Base-by-base conservation (phyloP, 352 stramenopile species). In the Globisporangium barbulae region DNA sequence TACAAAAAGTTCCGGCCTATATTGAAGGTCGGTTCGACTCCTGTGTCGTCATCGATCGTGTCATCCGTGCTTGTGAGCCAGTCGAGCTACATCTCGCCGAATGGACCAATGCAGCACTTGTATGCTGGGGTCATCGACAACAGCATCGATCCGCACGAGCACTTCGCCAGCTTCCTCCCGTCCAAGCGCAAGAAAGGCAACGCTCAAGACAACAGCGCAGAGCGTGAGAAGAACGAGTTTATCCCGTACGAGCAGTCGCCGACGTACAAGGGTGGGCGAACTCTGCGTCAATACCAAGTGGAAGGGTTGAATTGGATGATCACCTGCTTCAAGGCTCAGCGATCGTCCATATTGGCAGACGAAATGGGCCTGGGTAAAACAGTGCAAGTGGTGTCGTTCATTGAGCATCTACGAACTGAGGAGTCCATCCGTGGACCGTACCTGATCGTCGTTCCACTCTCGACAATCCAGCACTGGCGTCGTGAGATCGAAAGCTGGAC, bases 291-390 rank as follows among this genome's bases (percentile, higher is more conserved):
- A 19, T 96, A 96, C 64, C 88, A 96, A 68, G 86, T 96, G 12
- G 88, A 96, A 61, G 88, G 88, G 15, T 69, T 96, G 7, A 96
- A 96, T 56, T 96, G 88, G 88, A 96, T 96, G 83, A 79, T 94
- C 33, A 90, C 86, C 12, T 93, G 78, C 59, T 93, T 89, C 59
- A 95, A 96, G 69, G 85, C 87, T 6, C 85, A 95, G 62, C 85
- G 88, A 33, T 94, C 84, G n/a, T 92, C 79, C 53, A 93, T 97
- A 52, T 65, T 96, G 39, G 93, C 91, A 5, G 91, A 98, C 56
- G 90, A 97, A 58, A 98, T 98, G 93, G 93, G 93, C 28, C 78
- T 98, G 28, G 91, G 90, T 17, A 98, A 98, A 70, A 98, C 93
- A 37, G 95, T 98, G 33, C 96, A 99, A 81, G 97, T 97, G 25